Base-by-base conservation (phyloP, 2,329 filamentous ascomycete species). In the Calonectria pseudoturangicola region DNA sequence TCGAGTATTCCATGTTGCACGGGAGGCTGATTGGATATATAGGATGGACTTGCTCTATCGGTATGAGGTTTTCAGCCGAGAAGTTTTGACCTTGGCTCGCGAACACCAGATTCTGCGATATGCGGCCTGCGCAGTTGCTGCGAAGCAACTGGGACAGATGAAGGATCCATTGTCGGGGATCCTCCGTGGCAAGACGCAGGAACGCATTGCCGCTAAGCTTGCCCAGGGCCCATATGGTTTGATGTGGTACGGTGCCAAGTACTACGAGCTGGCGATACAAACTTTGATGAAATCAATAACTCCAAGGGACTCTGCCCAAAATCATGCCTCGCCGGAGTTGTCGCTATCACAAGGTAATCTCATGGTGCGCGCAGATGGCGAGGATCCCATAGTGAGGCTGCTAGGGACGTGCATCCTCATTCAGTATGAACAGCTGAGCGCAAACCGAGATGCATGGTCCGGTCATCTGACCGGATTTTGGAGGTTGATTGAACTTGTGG, bases 201-300 rank as follows among this genome's bases (percentile, higher is more conserved):
- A 54, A 54, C 8, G 16, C 3, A 54, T 54, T n/a, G 50, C 16
- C 1, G 16, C 7, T 1, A 54, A 54, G 10, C 50, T 54, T 54
- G 28, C 50, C 2, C 16, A 54, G 2, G 50, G 18, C 27, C 50
- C 16, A 10, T 54, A 10, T 21, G 50, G 50, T 3, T 21, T 54
- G 5, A 9, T 33, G 8, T 54, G 50, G 50, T 21, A 54, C 7
- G 50, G 28, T 3, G 50, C 50, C 16, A 54, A 54, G 28, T 54
- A 54, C 50, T 54, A 54, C 18, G 50, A 54, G 8, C 8, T 54
- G 27, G 50, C 50, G 4, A 54, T 54, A 54, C 50, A 33, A n/a
- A 54, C 50, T 7, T n/a, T 54, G 27, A 54, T 54, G 50, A 54
- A 54, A 10, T 54, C 50, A 4, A 54, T 54, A 30, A 54, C 50